Percentiles rank a stretch among this genome's conserved stretches.
These are phyloP conservation scores for Citeromyces matritensis DNA, from an alignment of 805 yeast species.

Conservation along the genomic window DNA sequence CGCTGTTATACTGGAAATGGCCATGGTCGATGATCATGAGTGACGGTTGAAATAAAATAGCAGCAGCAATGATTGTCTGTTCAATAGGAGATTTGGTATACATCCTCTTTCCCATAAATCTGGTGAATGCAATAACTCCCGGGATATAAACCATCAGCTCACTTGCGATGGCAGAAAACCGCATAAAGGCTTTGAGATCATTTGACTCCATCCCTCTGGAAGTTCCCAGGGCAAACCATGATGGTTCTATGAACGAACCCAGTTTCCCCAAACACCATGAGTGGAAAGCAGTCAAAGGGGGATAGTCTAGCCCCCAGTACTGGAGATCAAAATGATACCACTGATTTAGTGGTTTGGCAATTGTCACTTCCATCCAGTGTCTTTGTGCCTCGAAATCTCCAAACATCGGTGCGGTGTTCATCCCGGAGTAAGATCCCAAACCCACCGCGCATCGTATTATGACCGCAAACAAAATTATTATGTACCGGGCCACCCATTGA, in stretches of 20 bases:
- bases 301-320: conserved; percentile 97
- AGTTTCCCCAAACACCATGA: conserved; percentile 66
- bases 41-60: conserved; percentile 76
- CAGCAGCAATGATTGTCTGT: conserved; percentile 61
- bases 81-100: conserved; percentile 42
- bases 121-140: conserved; percentile 56
- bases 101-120: conserved; percentile 51
- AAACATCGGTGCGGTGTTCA: conserved; percentile 54
- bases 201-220: conserved; percentile 67
- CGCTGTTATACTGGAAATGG: conserved; percentile 89
- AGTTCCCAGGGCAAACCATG: conserved; percentile 61
- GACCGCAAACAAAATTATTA: conserved; percentile 56
- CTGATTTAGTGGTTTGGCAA: conserved; percentile 47
- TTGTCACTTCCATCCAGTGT: conserved; percentile 94
- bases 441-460: conserved; percentile 78
- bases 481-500: conserved; percentile 83
- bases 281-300: conserved; percentile 92
- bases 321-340: conserved; percentile 88
- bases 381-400: conserved; percentile 98
- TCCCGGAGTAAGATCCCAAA: conserved; percentile 78
- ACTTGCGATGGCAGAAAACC: conserved; percentile 62
- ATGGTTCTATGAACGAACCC: conserved; percentile 45
- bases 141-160: conserved; percentile 70
- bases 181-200: conserved; percentile 71
- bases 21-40: conserved; percentile 87